phyloP scores from a whole-genome alignment of 2,329 filamentous ascomycete genomes.

The Bimuria novae-zelandiae region DNA sequence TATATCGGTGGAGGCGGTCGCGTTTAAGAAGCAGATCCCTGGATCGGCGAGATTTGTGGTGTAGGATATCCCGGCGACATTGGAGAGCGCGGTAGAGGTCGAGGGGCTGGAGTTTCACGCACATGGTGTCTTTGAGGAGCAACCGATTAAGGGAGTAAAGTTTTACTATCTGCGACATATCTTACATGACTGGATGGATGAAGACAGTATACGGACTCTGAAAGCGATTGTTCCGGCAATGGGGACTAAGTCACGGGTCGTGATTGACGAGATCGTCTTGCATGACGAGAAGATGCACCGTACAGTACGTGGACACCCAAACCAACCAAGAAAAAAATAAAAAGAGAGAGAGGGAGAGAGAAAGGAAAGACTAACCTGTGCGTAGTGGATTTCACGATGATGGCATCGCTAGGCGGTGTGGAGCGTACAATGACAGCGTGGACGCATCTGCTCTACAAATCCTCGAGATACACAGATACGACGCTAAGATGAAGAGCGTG shows the following conservation, averaged over 20 bases:
- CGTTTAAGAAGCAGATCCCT: conserved; percentile 26
- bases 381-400: conserved; percentile 33
- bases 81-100: conserved; percentile 18
- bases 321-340: not conserved
- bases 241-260: conserved; percentile 31
- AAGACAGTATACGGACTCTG: conserved; percentile 33
- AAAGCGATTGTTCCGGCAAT: conserved; percentile 30
- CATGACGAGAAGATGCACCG: conserved; percentile 33
- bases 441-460: conserved; percentile 31
- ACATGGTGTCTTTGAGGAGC: conserved; percentile 41
- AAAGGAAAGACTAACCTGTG: not conserved
- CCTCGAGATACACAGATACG: conserved; percentile 30
- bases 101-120: conserved; percentile 33
- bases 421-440: conserved; percentile 31
- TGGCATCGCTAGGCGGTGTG: conserved; percentile 27
- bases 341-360: not conserved
- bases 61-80: conserved; percentile 31
- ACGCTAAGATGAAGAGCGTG: conserved; percentile 28
- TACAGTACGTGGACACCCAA: conserved; percentile 15
- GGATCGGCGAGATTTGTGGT: conserved; percentile 23
- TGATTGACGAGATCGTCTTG: conserved; percentile 40
- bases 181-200: conserved; percentile 41
- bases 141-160: conserved; percentile 34
- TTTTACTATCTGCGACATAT: conserved; percentile 41
- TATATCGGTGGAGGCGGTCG: conserved; percentile 35